Conservation (phyloP, 2,329 filamentous ascomycete genomes). For the Exophiala xenobiotica region DNA sequence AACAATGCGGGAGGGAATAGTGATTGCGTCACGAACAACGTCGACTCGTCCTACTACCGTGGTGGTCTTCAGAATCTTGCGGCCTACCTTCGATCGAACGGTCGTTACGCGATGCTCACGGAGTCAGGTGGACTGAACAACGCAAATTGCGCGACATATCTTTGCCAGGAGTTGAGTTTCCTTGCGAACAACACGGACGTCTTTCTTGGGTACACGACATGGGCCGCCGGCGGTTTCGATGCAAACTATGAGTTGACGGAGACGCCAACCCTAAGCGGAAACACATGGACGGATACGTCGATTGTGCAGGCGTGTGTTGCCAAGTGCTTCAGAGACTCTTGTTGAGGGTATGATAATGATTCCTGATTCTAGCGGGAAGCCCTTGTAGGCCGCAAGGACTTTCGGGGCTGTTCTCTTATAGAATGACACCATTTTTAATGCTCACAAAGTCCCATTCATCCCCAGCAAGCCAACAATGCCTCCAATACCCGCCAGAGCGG, state of each 20-base stretch:
- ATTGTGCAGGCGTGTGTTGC: constrained; percentile 18
- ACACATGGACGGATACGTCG: constrained; percentile 21
- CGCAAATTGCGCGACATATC: constrained; percentile 34
- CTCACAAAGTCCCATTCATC: constrained; percentile 3
- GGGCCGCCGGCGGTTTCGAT: constrained; percentile 40
- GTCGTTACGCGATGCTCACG: constrained; percentile 52
- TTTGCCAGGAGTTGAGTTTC: constrained; percentile 37
- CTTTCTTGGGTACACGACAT: constrained; percentile 41
- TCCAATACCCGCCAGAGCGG: constrained; percentile 15
- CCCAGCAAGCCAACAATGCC: constrained; percentile 13
- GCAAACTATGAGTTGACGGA: constrained; percentile 29
- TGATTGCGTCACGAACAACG: constrained; percentile 56
- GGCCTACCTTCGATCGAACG: constrained; percentile 48
- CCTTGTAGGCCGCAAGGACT: not conserved
- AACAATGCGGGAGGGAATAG: constrained; percentile 56
- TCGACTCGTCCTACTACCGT: constrained; percentile 35
- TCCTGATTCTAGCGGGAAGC: too few species aligned
- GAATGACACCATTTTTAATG: not conserved
- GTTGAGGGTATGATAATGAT: not conserved
- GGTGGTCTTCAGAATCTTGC: constrained; percentile 47
- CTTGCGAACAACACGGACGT: constrained; percentile 37
- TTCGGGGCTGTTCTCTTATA: not conserved
- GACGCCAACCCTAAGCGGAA: constrained; percentile 23
- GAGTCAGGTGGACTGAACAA: constrained; percentile 50
- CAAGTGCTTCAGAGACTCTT: constrained; percentile 8